Evolutionary conservation across 2,329 filamentous ascomycete genomes (phyloP).

Genomic region (Aspergillus sp.): DNA sequence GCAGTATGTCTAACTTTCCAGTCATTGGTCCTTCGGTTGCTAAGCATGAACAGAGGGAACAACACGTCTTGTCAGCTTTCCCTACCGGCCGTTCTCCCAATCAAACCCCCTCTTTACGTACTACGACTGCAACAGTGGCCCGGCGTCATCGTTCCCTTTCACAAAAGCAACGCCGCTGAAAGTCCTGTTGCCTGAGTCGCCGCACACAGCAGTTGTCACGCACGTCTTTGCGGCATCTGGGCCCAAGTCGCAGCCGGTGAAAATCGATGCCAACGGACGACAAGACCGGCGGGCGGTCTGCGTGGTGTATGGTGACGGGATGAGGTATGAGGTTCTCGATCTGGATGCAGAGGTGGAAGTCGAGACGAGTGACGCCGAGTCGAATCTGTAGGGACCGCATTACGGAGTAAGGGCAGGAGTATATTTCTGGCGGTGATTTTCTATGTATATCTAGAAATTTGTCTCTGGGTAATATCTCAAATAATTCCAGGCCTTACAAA

Average conservation of each 20-base stretch:
- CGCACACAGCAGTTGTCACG: constrained; percentile 21
- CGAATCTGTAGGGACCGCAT: too few species aligned
- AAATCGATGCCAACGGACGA: constrained; percentile 47
- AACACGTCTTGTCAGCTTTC: constrained; percentile 26
- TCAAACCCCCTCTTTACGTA: constrained; percentile 14
- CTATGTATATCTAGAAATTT: too few species aligned
- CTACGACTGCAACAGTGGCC: constrained; percentile 7
- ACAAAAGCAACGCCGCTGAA: constrained; percentile 10
- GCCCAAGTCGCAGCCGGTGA: constrained; percentile 38
- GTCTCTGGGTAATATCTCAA: too few species aligned
- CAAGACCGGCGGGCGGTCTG: constrained; percentile 44
- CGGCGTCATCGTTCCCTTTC: constrained; percentile 8
- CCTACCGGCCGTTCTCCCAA: constrained; percentile 15
- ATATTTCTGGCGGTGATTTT: too few species aligned
- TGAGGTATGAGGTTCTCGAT: constrained; percentile 49
- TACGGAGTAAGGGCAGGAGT: too few species aligned
- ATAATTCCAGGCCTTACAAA: too few species aligned
- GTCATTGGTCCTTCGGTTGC: background rate
- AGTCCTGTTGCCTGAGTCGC: constrained; percentile 9
- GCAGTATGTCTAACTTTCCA: constrained; percentile 15
- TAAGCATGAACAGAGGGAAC: constrained; percentile 12
- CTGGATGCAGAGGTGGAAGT: constrained; percentile 37
- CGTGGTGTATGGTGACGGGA: constrained; percentile 45
- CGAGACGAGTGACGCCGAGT: constrained; percentile 18
- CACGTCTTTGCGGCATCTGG: constrained; percentile 39